Evolutionary conservation across 139 green algal genomes (phyloP), one percentile per base, ranked within the genome.

Genomic region (Chlorella sp.): DNA sequence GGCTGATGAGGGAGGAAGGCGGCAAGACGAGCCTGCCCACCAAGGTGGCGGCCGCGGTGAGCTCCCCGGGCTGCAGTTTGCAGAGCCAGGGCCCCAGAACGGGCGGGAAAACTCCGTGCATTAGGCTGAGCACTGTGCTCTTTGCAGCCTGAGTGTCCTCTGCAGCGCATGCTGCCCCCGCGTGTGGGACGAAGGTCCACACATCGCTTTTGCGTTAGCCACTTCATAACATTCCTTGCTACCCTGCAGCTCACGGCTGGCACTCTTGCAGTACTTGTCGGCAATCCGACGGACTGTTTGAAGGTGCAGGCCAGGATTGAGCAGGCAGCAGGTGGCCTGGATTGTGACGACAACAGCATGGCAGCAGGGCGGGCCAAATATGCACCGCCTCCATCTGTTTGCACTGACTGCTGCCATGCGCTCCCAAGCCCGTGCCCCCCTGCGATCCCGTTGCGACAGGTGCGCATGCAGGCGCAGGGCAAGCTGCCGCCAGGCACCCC

Each of bases 381-480:
- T 20, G 16, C 54, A 26, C 54, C 54, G 14, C 54, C 54, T 14
- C 54, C 54, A 14, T 62, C 16, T 62, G 54, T 62, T 62, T 14
- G 16, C 54, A 62, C 54, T 20, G 22, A 65, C 56, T 65, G 22
- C 56, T 20, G 7, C 7, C 56, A 26, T 6, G 56, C 56, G 26
- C 56, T 65, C 56, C 56, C 13, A 24, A 5, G 22, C 56, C 7
- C 56, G 56, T 65, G 56, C 0, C 69, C 38, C 70, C 0, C 72
- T 7, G 5, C 72, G 0, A 1, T 9, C 41, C 22, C 41, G 24
- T n/a, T 98, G 60, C 95, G 98, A 74, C 98, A 99, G 92, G 95
- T 97, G 73, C 90, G 97, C 72, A 98, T 99, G 96, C 97, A 99
- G 83, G 78, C 93, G 1, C 93, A 99, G 83, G 95, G 94, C 46